Percentiles rank a stretch among this genome's conserved stretches.
Conservation (phyloP, 2,329 filamentous ascomycete genomes). For the Colletotrichum sp. region DNA sequence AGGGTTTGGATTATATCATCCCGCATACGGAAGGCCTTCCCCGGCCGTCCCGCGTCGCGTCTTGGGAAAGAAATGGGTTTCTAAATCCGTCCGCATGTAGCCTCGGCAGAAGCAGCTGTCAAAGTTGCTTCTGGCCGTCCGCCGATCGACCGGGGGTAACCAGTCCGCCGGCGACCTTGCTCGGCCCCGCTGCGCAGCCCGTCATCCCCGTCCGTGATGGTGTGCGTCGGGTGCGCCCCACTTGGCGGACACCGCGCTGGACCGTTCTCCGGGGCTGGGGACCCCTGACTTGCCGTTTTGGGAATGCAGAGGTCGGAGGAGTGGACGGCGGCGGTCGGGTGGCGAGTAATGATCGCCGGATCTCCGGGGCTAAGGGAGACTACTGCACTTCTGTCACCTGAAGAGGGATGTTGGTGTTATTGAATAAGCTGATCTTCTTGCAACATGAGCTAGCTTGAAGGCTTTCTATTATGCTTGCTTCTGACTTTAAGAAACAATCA, state of each 20-base stretch:
- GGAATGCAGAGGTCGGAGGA: not conserved
- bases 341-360: not conserved
- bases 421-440: not conserved
- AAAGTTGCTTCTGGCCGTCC: not conserved
- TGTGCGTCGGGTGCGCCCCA: not conserved
- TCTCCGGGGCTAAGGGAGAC: not conserved
- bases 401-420: not conserved
- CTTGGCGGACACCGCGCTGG: not conserved
- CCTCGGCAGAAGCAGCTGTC: not conserved
- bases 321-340: not conserved
- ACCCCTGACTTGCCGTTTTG: conserved; percentile 1
- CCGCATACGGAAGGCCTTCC: not conserved
- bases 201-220: not conserved
- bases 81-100: not conserved
- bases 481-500: not conserved
- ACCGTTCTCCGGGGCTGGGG: not conserved
- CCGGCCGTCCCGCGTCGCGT: not conserved
- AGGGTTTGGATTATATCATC: not conserved
- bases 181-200: not conserved
- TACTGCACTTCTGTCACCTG: not conserved
- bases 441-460: not conserved
- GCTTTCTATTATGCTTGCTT: not conserved
- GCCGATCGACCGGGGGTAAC: not conserved
- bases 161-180: not conserved
- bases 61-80: not conserved